Base-by-base conservation (phyloP, 768 basidiomycete species). In the Dioszegia aurantiaca region DNA sequence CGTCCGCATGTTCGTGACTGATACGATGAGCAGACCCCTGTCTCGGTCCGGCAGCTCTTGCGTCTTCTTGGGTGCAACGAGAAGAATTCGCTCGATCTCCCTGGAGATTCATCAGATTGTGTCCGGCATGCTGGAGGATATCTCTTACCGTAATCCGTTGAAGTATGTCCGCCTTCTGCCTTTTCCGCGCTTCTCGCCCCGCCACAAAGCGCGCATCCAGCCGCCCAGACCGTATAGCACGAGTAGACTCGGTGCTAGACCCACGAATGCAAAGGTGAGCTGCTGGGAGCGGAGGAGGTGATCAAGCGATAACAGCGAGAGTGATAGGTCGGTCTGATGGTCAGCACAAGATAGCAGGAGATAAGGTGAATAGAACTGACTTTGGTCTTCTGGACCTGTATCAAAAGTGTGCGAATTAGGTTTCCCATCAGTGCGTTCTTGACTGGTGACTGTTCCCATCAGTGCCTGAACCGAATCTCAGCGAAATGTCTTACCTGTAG, bases 371-470 rank as follows among this genome's bases (percentile, higher is more conserved):
- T n/a, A n/a, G n/a, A 27, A n/a, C 70, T 52, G n/a, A 87, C 91
- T 81, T 97, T 98, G 58, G 91, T 87, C 75, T 97, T 98, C 65
- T 98, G 94, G 0, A 97, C 83, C 70, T 97, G 94, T 28, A 99
- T 86, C 62, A 98, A 86, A 45, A 91, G 78, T 1, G 89, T 85
- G 27, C 94, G 83, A 17, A 97, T 79, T 8, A 98, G 80, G 14
- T 86, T 87, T 3, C 94, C 94, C 5, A 82, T 79, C 3, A 97
- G 60, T 4, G 86, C 89, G 19, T 88, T 90, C 65, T 83, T 86
- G 44, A 97, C 66, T 0, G 94, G 94, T n/a, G 79, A 74, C 79
- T 80, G 63, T 28, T 11, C n/a, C n/a, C 2, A 39, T 61, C 56
- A 60, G 47, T 46, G 30, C 14, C 19, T 19, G 33, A 31, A 33